phyloP scores from a whole-genome alignment of 306 rosid genomes.

The Luffa aegyptiaca region DNA sequence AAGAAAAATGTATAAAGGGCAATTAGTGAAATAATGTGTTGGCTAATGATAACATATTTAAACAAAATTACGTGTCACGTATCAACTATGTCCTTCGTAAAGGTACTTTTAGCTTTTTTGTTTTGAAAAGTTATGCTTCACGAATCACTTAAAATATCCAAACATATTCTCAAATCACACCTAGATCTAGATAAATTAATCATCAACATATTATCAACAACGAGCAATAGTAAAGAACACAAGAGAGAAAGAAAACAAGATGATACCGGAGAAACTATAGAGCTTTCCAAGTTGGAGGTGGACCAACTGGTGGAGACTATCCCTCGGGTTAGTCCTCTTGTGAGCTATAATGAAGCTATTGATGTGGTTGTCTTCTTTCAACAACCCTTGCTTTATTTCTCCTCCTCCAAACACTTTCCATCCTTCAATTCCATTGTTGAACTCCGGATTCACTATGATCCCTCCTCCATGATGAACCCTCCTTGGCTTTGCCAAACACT shows the following conservation, averaged over 20 bases:
- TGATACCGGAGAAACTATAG: constrained; percentile 55
- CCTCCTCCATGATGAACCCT: constrained; percentile 67
- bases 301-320: constrained; percentile 53
- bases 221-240: neutral
- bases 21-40: no score
- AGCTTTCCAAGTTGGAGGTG: constrained; percentile 40
- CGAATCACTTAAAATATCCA: no score
- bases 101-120: neutral
- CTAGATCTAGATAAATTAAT: neutral
- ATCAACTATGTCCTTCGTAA: neutral
- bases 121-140: no score
- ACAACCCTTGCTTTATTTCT: constrained; percentile 28
- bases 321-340: constrained; percentile 32
- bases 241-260: neutral
- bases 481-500: constrained; percentile 54
- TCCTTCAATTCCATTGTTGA: constrained; percentile 40
- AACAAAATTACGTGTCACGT: neutral
- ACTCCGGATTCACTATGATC: constrained; percentile 57
- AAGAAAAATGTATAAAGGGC: no score
- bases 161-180: no score
- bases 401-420: constrained; percentile 59
- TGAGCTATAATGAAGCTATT: constrained; percentile 37
- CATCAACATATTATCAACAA: neutral
- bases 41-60: no score
- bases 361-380: constrained; percentile 34